Conservation (phyloP, 169 alveolate genomes). For the Plasmodium gaboni region DNA sequence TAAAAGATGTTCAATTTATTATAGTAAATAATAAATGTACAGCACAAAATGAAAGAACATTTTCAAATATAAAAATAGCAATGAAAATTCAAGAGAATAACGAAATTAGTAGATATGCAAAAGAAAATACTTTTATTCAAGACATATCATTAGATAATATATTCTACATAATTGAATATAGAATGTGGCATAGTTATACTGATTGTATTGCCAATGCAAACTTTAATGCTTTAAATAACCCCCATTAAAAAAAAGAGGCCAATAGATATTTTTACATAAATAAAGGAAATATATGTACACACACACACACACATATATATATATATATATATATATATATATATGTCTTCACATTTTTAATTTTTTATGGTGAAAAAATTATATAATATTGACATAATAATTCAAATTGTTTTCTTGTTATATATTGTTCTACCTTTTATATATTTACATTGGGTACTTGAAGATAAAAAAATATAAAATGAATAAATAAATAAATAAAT, state of each 20-base stretch:
- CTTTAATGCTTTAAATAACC: background rate
- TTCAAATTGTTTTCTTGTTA: too few species aligned
- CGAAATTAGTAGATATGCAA: constrained; percentile 19
- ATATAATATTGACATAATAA: too few species aligned
- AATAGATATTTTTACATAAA: background rate
- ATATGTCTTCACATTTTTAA: too few species aligned
- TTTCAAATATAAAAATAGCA: constrained; percentile 23
- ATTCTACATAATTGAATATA: constrained; percentile 23
- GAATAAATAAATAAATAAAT: background rate
- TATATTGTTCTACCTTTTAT: background rate
- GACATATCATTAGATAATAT: constrained; percentile 18
- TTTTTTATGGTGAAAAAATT: too few species aligned
- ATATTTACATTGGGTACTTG: background rate
- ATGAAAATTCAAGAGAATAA: constrained; percentile 39
- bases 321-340: too few species aligned
- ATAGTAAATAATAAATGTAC: background rate
- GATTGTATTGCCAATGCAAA: background rate
- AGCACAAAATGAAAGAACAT: background rate
- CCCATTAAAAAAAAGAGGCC: background rate
- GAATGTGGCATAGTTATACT: background rate
- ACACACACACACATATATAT: too few species aligned
- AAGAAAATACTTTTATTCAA: constrained; percentile 23
- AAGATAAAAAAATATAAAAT: background rate
- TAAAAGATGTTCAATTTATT: background rate
- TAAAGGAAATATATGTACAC: too few species aligned